Base-by-base conservation (phyloP, 371 early-diverging fungal species). In the Mortierella sp. region DNA sequence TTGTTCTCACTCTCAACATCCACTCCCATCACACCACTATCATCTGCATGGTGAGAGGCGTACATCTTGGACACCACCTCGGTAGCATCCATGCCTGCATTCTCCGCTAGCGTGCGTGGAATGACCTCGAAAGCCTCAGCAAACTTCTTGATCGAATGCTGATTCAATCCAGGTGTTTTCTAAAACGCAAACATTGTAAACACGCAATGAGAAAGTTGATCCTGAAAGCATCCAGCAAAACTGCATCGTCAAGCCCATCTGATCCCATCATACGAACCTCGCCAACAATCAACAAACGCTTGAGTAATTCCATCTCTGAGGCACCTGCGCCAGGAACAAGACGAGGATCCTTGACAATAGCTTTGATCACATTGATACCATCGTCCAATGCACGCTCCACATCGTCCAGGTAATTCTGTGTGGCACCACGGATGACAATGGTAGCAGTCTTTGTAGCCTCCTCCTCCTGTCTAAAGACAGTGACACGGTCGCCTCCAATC, bases 321-420 rank as follows among this genome's bases (percentile, higher is more conserved):
- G 99, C 99, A 76, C 98, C 98, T 45, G 98, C 99, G 71, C 99
- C 99, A 39, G 97, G 86, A 27, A 98, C 85, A 39, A 98, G 82
- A 24, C 95, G 92, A 46, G 84, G 82, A 78, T 98, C 96, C 80
- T 93, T 93, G 38, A 93, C 90, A 49, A 94, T 86, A 55, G 98
- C 94, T 86, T 98, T 99, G 66, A 99, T 90, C 43, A 91, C 90
- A 78, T 98, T 98, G 61, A 99, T 95, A 81, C 98, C 99, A 71
- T 98, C 99, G 82, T 99, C 98, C 31, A 99, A 85, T 30, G 98
- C 98, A 62, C 99, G 93, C 82, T 99, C 99, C 57, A 98, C 86
- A 82, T 99, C 99, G 70, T 98, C 99, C 80, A 99, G 86, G 66
- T 91, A 85, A 84, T 98, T 98, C 81, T 91, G 92, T n/a, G 99